phyloP scores from a whole-genome alignment of 768 basidiomycete species.

The Lentinula lateritia region DNA sequence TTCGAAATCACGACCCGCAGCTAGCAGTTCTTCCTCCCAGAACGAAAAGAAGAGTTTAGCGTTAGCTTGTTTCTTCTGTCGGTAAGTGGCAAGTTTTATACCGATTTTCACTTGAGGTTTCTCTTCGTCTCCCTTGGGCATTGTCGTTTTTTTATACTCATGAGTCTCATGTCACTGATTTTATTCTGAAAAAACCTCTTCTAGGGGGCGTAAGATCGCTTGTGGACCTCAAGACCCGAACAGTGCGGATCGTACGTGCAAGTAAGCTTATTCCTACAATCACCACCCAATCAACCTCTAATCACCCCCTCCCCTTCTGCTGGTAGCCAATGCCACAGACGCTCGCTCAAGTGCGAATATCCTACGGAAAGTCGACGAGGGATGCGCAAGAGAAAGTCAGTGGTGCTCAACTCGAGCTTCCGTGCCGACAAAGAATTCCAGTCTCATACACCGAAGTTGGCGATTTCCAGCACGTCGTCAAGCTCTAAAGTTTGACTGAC shows the following conservation, averaged over 20 bases:
- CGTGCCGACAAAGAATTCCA: background rate
- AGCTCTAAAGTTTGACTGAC: background rate
- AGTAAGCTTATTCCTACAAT: conserved; percentile 20
- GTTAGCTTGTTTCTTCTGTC: conserved; percentile 34
- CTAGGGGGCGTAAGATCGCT: conserved; percentile 28
- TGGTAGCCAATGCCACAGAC: conserved; percentile 65
- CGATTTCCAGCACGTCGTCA: background rate
- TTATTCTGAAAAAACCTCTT: background rate
- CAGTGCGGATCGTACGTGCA: conserved; percentile 35
- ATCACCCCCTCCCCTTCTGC: conserved; percentile 15
- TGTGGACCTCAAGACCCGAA: conserved; percentile 29
- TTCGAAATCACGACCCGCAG: background rate
- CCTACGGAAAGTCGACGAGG: conserved; percentile 67
- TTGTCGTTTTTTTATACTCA: background rate
- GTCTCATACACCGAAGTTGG: background rate
- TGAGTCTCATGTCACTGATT: background rate
- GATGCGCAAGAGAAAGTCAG: conserved; percentile 48
- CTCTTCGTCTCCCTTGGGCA: background rate
- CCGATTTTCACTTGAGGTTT: background rate
- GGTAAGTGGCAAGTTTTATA: conserved; percentile 13
- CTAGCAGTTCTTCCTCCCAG: conserved; percentile 1
- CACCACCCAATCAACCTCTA: background rate
- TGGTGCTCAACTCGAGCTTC: background rate
- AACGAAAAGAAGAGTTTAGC: conserved; percentile 29
- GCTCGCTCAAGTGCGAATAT: conserved; percentile 66